Conservation (phyloP, 2,329 filamentous ascomycete genomes). For the Calycina herbarum region DNA sequence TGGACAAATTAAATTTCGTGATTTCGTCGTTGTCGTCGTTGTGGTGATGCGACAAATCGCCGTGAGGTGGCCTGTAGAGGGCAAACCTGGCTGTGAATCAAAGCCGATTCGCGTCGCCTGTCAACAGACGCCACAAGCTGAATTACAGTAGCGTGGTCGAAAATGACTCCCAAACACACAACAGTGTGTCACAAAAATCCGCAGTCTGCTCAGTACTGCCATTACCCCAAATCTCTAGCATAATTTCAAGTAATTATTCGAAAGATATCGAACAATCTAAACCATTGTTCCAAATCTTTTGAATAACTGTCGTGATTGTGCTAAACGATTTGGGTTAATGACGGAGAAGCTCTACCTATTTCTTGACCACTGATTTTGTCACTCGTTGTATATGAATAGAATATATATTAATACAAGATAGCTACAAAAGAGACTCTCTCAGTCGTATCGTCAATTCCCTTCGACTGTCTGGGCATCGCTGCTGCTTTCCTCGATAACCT, state of each 20-base stretch:
- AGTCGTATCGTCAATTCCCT: neutral
- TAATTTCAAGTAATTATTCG: too few relatives aligned
- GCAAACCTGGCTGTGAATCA: neutral
- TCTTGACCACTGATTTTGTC: too few relatives aligned
- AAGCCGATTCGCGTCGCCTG: neutral
- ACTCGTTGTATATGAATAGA: too few relatives aligned
- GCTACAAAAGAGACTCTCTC: neutral
- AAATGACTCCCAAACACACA: neutral
- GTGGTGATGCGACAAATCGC: neutral
- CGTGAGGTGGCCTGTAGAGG: neutral
- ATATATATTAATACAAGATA: too few relatives aligned
- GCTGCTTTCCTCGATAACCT: neutral
- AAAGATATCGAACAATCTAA: too few relatives aligned
- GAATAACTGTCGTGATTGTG: too few relatives aligned
- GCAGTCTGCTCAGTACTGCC: neutral
- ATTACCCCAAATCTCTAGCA: neutral
- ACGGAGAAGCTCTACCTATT: too few relatives aligned
- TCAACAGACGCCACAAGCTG: neutral
- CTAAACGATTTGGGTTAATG: too few relatives aligned
- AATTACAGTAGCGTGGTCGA: neutral
- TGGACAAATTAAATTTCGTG: neutral
- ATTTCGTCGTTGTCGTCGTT: neutral
- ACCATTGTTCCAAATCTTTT: too few relatives aligned
- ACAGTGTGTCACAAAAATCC: too few relatives aligned
- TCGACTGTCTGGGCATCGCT: neutral